These are phyloP conservation scores for Metarhizium rileyi DNA, from an alignment of 2,329 filamentous ascomycete species.

Conservation along the genomic window DNA sequence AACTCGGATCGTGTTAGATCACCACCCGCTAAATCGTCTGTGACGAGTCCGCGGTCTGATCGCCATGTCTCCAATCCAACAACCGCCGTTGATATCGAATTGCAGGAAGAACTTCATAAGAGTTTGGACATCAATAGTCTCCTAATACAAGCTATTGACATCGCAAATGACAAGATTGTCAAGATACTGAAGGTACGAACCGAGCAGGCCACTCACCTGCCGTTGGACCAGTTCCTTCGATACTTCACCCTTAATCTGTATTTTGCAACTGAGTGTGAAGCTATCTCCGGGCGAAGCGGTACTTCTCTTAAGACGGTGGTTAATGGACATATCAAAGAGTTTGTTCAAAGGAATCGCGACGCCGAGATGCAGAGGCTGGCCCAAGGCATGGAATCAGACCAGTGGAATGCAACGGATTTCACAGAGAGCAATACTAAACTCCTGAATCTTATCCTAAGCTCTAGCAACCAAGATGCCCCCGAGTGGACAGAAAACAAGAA, in stretches of 20 bases:
- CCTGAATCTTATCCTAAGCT: slow-evolving; percentile 55
- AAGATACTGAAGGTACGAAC: slow-evolving; percentile 69
- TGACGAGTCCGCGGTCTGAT: slow-evolving; percentile 39
- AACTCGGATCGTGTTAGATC: slow-evolving; percentile 33
- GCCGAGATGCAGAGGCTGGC: slow-evolving; percentile 65
- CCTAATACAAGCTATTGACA: slow-evolving; percentile 70
- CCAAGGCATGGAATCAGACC: slow-evolving; percentile 68
- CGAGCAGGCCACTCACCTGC: slow-evolving; percentile 60
- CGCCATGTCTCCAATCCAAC: slow-evolving; percentile 15
- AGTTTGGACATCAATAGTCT: slow-evolving; percentile 69
- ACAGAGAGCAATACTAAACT: slow-evolving; percentile 48
- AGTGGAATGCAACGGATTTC: slow-evolving; percentile 73
- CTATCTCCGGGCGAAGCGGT: slow-evolving; percentile 69
- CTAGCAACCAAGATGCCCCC: slow-evolving; percentile 60
- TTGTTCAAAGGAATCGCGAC: slow-evolving; percentile 62
- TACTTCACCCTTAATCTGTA: slow-evolving; percentile 76
- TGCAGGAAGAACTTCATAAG: slow-evolving; percentile 68
- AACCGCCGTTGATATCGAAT: slow-evolving; percentile 27
- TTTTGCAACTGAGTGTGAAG: slow-evolving; percentile 80
- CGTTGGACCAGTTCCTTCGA: slow-evolving; percentile 61
- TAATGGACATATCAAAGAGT: slow-evolving; percentile 73
- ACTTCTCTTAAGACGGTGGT: slow-evolving; percentile 68
- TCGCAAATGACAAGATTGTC: slow-evolving; percentile 66
- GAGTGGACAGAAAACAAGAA: slow-evolving; percentile 54
- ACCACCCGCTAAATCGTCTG: slow-evolving; percentile 39